A percentile compares a stretch with the other conserved stretches of the same genome.
These are phyloP conservation scores for Lagenidium giganteum DNA, from an alignment of 352 stramenopile genomes.

Conservation along the genomic window DNA sequence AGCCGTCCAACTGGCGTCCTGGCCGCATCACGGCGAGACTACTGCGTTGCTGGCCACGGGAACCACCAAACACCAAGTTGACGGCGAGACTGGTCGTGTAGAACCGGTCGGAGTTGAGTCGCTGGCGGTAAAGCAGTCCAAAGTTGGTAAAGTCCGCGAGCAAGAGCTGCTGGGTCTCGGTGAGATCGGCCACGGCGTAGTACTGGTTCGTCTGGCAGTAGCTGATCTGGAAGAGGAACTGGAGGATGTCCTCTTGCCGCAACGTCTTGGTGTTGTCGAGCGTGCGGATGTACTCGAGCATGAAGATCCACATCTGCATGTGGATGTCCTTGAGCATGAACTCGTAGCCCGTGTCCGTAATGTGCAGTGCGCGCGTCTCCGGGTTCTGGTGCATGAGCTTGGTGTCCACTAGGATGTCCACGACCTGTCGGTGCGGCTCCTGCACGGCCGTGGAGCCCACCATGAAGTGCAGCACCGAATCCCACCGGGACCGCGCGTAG, in stretches of 20 bases:
- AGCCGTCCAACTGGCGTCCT: background rate
- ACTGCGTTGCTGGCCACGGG: slow-evolving; percentile 49
- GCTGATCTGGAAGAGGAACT: slow-evolving; percentile 88
- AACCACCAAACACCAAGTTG: slow-evolving; percentile 87
- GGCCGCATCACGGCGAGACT: background rate
- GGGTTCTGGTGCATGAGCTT: slow-evolving; percentile 60
- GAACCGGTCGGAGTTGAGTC: slow-evolving; percentile 54
- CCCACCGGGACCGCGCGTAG: slow-evolving; percentile 29
- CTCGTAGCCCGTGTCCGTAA: slow-evolving; percentile 87
- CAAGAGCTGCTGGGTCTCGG: slow-evolving; percentile 65
- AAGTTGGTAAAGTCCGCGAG: slow-evolving; percentile 86
- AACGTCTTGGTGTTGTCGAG: slow-evolving; percentile 67
- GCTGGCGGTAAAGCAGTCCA: slow-evolving; percentile 76
- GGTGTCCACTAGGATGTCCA: slow-evolving; percentile 68
- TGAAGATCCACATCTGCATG: slow-evolving; percentile 90
- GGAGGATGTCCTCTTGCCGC: slow-evolving; percentile 82
- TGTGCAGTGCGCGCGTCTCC: slow-evolving; percentile 67
- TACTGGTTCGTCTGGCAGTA: slow-evolving; percentile 84
- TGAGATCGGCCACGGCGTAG: slow-evolving; percentile 78
- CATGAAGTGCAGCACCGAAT: slow-evolving; percentile 41
- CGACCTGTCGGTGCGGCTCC: slow-evolving; percentile 23
- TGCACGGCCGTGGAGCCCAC: slow-evolving; percentile 29
- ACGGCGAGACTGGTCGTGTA: slow-evolving; percentile 88
- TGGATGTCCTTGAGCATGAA: slow-evolving; percentile 92
- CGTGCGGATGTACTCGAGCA: slow-evolving; percentile 87